Evolutionary conservation across 108 stramenopile species (phyloP), one percentile per base, ranked within the genome.

Genomic region (Cyclotella choctawhatcheeana): DNA sequence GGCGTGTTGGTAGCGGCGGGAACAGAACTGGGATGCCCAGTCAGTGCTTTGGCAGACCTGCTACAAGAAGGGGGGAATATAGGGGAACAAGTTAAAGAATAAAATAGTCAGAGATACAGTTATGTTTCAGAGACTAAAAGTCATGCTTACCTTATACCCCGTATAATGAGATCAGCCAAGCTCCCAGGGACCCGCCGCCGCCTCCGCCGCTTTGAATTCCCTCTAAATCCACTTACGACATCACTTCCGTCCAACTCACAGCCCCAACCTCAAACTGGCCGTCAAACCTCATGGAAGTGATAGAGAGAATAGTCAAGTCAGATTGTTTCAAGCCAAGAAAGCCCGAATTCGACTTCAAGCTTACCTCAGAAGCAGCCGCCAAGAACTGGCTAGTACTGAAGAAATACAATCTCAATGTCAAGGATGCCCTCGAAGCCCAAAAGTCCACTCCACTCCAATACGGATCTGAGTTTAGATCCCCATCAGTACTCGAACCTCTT

Each of bases 291-390:
- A 18, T 61, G 18, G 33, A 61, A 40, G 59, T 61, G 4, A 61
- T 61, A 20, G 18, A 22, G 4, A n/a, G 18, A n/a, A n/a, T n/a
- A n/a, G n/a, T n/a, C n/a, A n/a, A n/a, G n/a, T n/a, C n/a, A n/a
- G n/a, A n/a, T n/a, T n/a, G 21, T n/a, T n/a, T 12, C 10, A 22
- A 45, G 6, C 65, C 33, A 33, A 21, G 21, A 7, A 22, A 40
- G 3, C 65, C 65, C 16, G 31, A 52, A 5, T 69, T 69, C 43
- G 1, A 30, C 1, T 69, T 67, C 37, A 25, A 69, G 30, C 35
- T 69, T 13, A 69, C 16, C 0, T 6, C 20, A n/a, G 55, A 56
- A 44, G 69, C 56, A 0, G 56, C 69, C 0, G 17, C 27, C 0
- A 24, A 56, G 14, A 69, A 44, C 56, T 69, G 32, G 32, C 27